These are phyloP conservation scores for Yamadazyma diospyri DNA, from an alignment of 1,139 yeast genomes.

Conservation along the genomic window DNA sequence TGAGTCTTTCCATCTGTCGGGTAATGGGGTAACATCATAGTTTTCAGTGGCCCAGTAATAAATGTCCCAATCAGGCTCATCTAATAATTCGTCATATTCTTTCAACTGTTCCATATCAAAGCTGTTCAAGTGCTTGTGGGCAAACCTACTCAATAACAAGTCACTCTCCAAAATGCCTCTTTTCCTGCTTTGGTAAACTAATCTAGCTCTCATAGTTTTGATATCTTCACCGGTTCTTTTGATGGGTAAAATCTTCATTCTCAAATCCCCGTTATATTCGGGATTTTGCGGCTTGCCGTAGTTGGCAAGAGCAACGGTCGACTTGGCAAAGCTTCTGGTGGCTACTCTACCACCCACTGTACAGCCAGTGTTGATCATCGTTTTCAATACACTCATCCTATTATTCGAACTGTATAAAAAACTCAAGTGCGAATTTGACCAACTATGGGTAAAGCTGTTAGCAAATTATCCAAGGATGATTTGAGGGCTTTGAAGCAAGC, in stretches of 20 bases:
- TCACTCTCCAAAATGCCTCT: constrained; percentile 96
- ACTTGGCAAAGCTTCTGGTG: not conserved
- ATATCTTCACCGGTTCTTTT: constrained; percentile 71
- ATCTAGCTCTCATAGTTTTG: constrained; percentile 77
- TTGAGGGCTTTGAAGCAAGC: constrained; percentile 76
- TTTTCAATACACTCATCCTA: too few species aligned
- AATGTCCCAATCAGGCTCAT: constrained; percentile 97
- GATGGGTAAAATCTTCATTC: constrained; percentile 68
- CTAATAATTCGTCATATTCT: constrained; percentile 82
- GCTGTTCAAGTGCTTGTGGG: constrained; percentile 61
- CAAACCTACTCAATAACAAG: constrained; percentile 77
- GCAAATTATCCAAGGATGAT: constrained; percentile 90
- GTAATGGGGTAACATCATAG: constrained; percentile 76
- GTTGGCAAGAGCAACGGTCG: constrained; percentile 16
- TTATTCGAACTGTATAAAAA: not conserved
- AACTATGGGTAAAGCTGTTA: constrained; percentile 90
- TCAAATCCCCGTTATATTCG: constrained; percentile 28
- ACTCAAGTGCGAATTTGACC: constrained; percentile 2
- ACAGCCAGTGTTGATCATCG: not conserved
- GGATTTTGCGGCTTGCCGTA: constrained; percentile 48
- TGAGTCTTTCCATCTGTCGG: constrained; percentile 77
- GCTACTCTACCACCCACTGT: too few species aligned
- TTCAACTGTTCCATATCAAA: constrained; percentile 68
- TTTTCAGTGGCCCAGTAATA: constrained; percentile 96
- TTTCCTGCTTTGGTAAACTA: constrained; percentile 88